Evolutionary conservation across 1,284 basidiomycete species (phyloP).

Genomic region (Rhodotorula mucilaginosa): DNA sequence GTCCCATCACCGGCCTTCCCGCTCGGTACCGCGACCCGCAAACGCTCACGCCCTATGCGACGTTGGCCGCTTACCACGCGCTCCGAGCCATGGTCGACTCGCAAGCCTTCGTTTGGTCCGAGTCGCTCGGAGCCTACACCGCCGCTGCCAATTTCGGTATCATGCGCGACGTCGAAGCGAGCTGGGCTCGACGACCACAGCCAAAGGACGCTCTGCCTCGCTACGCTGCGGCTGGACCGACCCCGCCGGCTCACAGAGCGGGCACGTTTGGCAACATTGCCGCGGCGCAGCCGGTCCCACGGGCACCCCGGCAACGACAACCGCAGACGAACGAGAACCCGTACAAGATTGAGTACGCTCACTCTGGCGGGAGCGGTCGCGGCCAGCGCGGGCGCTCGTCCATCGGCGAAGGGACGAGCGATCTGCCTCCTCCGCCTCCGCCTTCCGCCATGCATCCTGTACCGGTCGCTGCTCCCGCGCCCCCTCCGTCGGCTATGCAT

Average conservation of each 20-base stretch:
- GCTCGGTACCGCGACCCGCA: slow-evolving; percentile 68
- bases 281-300: background rate
- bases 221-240: slow-evolving; percentile 1
- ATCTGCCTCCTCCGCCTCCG: background rate
- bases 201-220: background rate
- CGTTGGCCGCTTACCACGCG: slow-evolving; percentile 61
- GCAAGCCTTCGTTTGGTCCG: slow-evolving; percentile 21
- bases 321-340: slow-evolving; percentile 10
- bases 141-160: slow-evolving; percentile 20
- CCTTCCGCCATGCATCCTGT: background rate
- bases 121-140: slow-evolving; percentile 26
- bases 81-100: slow-evolving; percentile 17
- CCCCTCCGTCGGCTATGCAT: background rate
- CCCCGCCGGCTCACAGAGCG: background rate
- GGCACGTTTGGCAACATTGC: background rate
- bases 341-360: slow-evolving; percentile 20
- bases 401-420: background rate
- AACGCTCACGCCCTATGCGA: slow-evolving; percentile 72
- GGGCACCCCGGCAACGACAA: background rate
- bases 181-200: slow-evolving; percentile 8
- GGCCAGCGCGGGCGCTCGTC: slow-evolving; percentile 5
- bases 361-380: slow-evolving; percentile 4
- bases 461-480: background rate
- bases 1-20: slow-evolving; percentile 53
- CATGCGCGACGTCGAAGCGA: slow-evolving; percentile 21